Evolutionary conservation across 495 filamentous ascomycete genomes (phyloP).

Genomic region (Rusavskia elegans): DNA sequence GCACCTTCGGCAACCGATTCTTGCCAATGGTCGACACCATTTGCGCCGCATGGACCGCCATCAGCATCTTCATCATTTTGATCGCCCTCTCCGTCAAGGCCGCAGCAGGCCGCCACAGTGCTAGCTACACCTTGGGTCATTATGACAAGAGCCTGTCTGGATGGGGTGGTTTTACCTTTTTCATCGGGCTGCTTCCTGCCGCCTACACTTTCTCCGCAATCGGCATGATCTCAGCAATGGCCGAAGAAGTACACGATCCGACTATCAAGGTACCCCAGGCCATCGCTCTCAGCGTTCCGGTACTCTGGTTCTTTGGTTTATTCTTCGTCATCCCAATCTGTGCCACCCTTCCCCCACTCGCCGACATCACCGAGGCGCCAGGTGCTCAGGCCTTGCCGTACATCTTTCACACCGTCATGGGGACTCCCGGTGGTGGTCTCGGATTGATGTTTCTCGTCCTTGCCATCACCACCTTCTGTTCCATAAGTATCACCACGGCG

Average conservation of each 20-base stretch:
- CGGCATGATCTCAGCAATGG: constrained; percentile 36
- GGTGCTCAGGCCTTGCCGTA: constrained; percentile 29
- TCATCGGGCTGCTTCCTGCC: constrained; percentile 34
- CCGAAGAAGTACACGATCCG: constrained; percentile 30
- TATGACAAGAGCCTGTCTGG: constrained; percentile 26
- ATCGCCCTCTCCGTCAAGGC: constrained; percentile 27
- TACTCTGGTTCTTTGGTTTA: constrained; percentile 24
- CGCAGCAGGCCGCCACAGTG: constrained; percentile 25
- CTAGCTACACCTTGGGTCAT: constrained; percentile 25
- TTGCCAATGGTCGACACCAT: constrained; percentile 38
- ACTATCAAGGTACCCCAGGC: constrained; percentile 29
- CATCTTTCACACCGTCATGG: constrained; percentile 32
- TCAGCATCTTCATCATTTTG: constrained; percentile 26
- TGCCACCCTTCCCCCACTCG: constrained; percentile 27
- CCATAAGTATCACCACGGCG: constrained; percentile 44
- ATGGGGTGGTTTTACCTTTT: constrained; percentile 25
- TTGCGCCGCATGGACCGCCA: constrained; percentile 24
- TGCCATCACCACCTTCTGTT: constrained; percentile 48
- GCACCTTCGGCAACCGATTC: constrained; percentile 37
- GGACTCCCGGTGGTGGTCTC: constrained; percentile 36
- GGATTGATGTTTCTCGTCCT: constrained; percentile 58
- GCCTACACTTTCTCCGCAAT: constrained; percentile 36
- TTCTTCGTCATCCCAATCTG: constrained; percentile 34
- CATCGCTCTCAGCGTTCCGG: constrained; percentile 24
- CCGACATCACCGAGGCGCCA: constrained; percentile 25